Evolutionary conservation across 2,329 filamentous ascomycete genomes (phyloP), one percentile per base, ranked within the genome.

Genomic region (Penicillium aurantiogriseum): DNA sequence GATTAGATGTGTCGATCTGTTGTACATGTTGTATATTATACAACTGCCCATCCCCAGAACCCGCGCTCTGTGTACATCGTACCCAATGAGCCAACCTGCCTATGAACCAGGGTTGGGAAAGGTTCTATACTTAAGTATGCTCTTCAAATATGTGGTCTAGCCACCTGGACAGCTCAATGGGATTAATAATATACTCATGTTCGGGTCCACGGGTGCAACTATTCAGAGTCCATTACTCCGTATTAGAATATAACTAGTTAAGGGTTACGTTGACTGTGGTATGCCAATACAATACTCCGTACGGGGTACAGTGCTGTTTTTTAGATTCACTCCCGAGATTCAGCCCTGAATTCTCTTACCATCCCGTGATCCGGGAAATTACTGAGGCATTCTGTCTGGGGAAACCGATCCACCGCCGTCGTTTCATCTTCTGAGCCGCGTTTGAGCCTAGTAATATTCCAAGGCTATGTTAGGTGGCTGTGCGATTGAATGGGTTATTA

Each of bases 341-440:
- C 54, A 47, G 54, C 54, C 54, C 36, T 56, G 54, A 40, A 51
- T 51, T 55, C 8, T 50, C 40, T 38, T 19, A 19, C 21, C 21
- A n/a, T 29, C 9, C 13, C 10, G 19, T 36, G 40, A 29, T 35
- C 36, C 54, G 48, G 54, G 23, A 25, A 42, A 36, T 56, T 46
- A 39, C 19, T 42, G 45, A 40, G 40, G 21, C 11, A 5, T 53
- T 47, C 42, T 53, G 31, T 56, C 54, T 21, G 54, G 49, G 54
- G 54, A 56, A 56, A 47, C 42, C 42, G 49, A 56, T 53, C 40
- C 46, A 33, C 54, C 44, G 13, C 59, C 54, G 54, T 31, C 33
- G 59, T 57, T 58, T 63, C 54, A 53, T 40, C 50, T 43, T 29
- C 38, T 55, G 45, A 53, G 54, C 49, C 54, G 42, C 54, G 42